Evolutionary conservation across 768 basidiomycete species (phyloP), one percentile per base, ranked within the genome.

Genomic region (Xanthoconium stramineum): DNA sequence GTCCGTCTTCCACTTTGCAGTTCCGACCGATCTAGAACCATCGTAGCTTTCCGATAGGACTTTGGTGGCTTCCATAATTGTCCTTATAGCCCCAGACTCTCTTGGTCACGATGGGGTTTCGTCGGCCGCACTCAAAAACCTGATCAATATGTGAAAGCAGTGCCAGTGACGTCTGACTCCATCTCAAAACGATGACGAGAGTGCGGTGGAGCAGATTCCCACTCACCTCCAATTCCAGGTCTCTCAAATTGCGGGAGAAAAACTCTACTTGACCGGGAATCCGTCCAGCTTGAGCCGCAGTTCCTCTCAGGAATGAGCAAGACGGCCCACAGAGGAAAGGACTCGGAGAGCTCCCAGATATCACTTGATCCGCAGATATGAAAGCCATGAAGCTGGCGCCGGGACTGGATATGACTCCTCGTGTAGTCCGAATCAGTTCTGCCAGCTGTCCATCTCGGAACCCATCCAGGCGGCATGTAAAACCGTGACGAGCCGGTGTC

Each of bases 351-450:
- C 19, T 47, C 36, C 45, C 48, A 36, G 47, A 38, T 47, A 49
- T 55, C 52, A 44, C 52, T 48, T 40, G 62, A 64, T 50, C 52
- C 37, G 29, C 20, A 55, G 63, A 64, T 64, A 64, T 65, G 63
- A 64, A 52, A 43, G 24, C 10, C 37, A 48, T 24, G 57, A 58
- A 28, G 55, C n/a, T 24, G 20, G 40, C 37, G 39, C 28, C 29
- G 6, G 42, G 50, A 20, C 36, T 38, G 35, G 55, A 51, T 52
- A 51, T 49, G 53, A 45, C 32, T 35, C 46, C 54, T 50, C 43
- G 52, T 63, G 61, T 39, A n/a, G 32, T 33, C 53, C 24, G 11
- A 24, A 52, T 40, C 60, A 40, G 28, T 53, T 19, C 36, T 54
- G 37, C 53, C 47, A 48, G 45, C 48, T 38, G 15, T 38, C 35